Base-by-base conservation (phyloP, 2,329 filamentous ascomycete genomes). In the Alternaria novae-zelandiae region DNA sequence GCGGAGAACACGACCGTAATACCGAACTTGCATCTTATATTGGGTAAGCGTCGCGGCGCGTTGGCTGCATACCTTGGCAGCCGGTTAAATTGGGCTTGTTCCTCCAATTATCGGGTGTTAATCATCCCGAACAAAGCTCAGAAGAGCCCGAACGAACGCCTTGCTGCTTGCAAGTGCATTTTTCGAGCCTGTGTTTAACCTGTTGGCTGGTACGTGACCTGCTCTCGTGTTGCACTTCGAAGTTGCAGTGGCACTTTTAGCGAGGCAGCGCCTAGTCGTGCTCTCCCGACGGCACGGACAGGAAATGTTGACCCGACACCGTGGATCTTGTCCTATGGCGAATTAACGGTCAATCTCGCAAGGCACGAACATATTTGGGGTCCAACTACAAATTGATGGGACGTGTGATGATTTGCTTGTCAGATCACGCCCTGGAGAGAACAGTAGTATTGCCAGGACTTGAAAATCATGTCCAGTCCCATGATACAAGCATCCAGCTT, bases 31-130 rank as follows among this genome's bases (percentile, higher is more conserved):
- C 62, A 58, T 23, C 71, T 69, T 58, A 61, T 64, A 57, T 60
- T 53, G 66, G 69, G 59, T 55, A 74, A 69, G 74, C 65, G 72
- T 68, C 69, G 73, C 54, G 70, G 70, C 70, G 59, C 44, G 25
- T 57, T 46, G 59, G 63, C 58, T 28, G 63, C 61, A 51, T 45
- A 43, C 44, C 65, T 73, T 71, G 69, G 71, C 69, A 59, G 41
- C 70, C 70, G 71, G 71, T 51, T 74, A 74, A 73, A 72, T 69
- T 60, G 61, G 12, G n/a, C 53, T 51, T 51, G 58, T 41, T 67
- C 61, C 63, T 65, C 71, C 71, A 74, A 72, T 74, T 26, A 57
- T 56, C 58, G 61, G 65, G 56, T 57, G 46, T 45, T 56, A 44
- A 47, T 59, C 60, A 49, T 63, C 64, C 68, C 65, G 63, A 71